These are phyloP conservation scores for Hypoxylon fragiforme DNA, from an alignment of 495 filamentous ascomycete genomes.

Conservation along the genomic window DNA sequence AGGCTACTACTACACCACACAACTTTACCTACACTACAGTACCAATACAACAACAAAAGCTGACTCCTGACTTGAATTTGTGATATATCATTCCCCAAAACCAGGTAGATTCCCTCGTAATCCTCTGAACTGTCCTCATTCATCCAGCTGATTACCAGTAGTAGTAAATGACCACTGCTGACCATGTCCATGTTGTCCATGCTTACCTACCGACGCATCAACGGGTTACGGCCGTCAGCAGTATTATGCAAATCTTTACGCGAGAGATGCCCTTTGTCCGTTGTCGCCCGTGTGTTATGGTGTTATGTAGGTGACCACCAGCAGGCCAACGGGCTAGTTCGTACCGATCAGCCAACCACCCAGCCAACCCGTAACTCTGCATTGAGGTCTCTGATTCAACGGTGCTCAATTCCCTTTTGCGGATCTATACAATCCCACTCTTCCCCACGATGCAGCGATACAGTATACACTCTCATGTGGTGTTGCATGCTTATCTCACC, in stretches of 20 bases:
- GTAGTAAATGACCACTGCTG: constrained; percentile 13
- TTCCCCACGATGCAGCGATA: constrained; percentile 31
- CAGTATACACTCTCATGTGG: constrained; percentile 8
- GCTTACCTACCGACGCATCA: too few species aligned
- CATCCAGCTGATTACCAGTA: constrained; percentile 5
- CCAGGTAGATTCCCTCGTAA: constrained; percentile 18
- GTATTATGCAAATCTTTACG: constrained; percentile 6
- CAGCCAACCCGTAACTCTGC: not conserved
- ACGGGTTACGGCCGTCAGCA: constrained; percentile 20
- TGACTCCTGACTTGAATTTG: constrained; percentile 1
- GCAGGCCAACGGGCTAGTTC: too few species aligned
- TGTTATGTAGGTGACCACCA: too few species aligned
- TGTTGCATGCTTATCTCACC: constrained; percentile 26
- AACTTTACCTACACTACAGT: too few species aligned
- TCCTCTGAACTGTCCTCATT: not conserved
- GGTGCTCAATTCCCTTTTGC: constrained; percentile 8
- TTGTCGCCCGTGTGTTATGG: not conserved
- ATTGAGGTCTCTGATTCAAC: not conserved
- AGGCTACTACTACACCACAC: not conserved
- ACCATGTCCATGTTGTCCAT: too few species aligned
- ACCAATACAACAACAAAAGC: not conserved
- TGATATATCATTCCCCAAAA: constrained; percentile 30
- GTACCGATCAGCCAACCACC: too few species aligned
- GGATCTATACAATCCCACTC: constrained; percentile 28
- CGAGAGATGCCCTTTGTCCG: not conserved